A percentile compares a stretch with the other conserved stretches of the same genome.
These are phyloP conservation scores for Malus sylvestris DNA, from an alignment of 306 rosid genomes.

Conservation along the genomic window DNA sequence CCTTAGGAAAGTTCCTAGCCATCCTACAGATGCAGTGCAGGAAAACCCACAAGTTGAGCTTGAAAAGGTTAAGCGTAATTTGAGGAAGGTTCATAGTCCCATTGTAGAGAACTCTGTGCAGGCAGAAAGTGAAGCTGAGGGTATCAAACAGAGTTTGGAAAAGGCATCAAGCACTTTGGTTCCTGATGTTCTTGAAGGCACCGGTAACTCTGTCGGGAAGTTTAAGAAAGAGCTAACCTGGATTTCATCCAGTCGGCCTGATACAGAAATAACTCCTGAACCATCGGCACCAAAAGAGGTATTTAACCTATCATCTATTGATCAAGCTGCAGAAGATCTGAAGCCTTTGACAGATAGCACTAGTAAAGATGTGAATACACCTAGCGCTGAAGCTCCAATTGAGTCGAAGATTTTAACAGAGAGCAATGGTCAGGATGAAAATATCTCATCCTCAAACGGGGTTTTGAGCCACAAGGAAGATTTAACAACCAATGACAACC, in stretches of 20 bases:
- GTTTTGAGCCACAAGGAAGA: constrained; percentile 61
- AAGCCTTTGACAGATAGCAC: constrained; percentile 46
- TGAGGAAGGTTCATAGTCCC: constrained; percentile 91
- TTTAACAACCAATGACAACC: constrained; percentile 48
- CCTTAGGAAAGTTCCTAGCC: constrained; percentile 53
- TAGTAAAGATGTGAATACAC: constrained; percentile 36
- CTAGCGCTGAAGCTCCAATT: constrained; percentile 31
- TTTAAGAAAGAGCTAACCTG: constrained; percentile 38
- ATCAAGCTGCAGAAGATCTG: constrained; percentile 40
- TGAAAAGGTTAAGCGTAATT: constrained; percentile 87
- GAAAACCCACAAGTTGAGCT: constrained; percentile 90
- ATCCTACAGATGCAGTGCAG: constrained; percentile 50
- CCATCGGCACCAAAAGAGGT: constrained; percentile 38
- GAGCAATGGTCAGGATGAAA: constrained; percentile 40
- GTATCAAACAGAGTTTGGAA: constrained; percentile 45
- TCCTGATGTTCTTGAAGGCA: constrained; percentile 36
- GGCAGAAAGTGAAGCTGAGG: constrained; percentile 50
- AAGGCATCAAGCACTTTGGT: constrained; percentile 34
- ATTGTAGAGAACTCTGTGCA: constrained; percentile 51
- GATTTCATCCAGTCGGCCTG: constrained; percentile 29
- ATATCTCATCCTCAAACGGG: constrained; percentile 44
- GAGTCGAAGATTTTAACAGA: constrained; percentile 45
- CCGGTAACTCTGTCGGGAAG: constrained; percentile 34
- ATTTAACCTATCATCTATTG: constrained; percentile 27
- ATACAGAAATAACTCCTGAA: constrained; percentile 46